Base-by-base conservation (phyloP, 106 monocot species). In the Chionographis japonica region DNA sequence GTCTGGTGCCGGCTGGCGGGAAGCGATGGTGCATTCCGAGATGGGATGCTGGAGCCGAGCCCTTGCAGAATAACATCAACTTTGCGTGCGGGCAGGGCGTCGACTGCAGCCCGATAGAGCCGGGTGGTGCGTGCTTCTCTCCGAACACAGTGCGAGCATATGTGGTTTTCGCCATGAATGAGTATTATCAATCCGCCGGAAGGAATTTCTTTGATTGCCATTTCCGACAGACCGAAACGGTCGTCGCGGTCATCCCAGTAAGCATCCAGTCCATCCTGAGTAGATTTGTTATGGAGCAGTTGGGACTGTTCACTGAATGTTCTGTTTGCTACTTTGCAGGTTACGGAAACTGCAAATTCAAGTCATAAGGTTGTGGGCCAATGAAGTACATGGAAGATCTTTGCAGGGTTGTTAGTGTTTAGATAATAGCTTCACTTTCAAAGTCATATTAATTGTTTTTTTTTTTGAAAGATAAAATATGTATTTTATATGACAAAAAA, bases 11-110 rank as follows among this genome's bases (percentile, higher is more conserved):
- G 27, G 27, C 27, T 27, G 27, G 27, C 27, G 1, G 27, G 27
- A 27, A 27, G 27, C 27, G 27, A 27, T 75, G 75, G 75, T 75
- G 75, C 61, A 19, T 75, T 35, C 61, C 75, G 12, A 75, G 54
- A 42, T 8, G 39, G 37, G 40, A 62, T 41, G 51, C 61, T 2
- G 54, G 42, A 52, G 42, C 12, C 4, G 17, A 38, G 60, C 12
- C 59, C 2, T 40, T 75, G 68, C 75, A 75, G 61, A 40, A 35
- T 39, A 75, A 61, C 75, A 62, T 75, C n/a, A 68, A 75, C 39
- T 75, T 40, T 19, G 75, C 43, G n/a, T 75, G 75, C 54, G 54
- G 53, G 18, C 60, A 68, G 52, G 75, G 68, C 2, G 17, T 68
- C 1, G 68, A 75, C 41, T 75, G 75, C 68, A n/a, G 13, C 13